Base-by-base conservation (phyloP, 805 yeast species). In the Starmerella kuoi region DNA sequence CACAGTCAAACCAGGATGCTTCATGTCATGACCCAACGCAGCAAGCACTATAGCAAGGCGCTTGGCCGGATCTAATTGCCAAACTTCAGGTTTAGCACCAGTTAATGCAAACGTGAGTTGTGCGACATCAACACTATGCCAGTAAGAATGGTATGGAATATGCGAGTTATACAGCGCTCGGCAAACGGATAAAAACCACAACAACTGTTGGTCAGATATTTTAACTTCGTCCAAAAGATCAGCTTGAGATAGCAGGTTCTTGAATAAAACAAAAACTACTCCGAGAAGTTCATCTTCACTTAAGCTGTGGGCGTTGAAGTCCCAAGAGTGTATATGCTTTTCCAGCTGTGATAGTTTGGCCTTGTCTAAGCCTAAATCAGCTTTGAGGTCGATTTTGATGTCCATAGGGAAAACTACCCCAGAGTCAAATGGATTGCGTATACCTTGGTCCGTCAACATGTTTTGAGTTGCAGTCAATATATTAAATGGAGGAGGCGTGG, bases 1-100 rank as follows among this genome's bases (percentile, higher is more conserved):
- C 59, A 85, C 84, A 12, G 94, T 85, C n/a, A 86, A 75, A 2
- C 97, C 98, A 0, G 97, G 97, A 61, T 91, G 98, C 19, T 95
- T 94, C 25, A 83, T 76, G 60, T 91, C 98, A 63, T 91, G 98
- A 40, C 97, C 97, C 33, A 87, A 63, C 1, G 95, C 91, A 0
- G 95, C 82, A 11, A 87, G 65, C 26, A 83, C 68, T 22, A 85
- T 61, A 1, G 80, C 73, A 36, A 81, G 62, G 2, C 70, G 66
- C 51, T 79, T 79, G 24, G 57, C 53, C 42, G 62, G 68, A 17
- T n/a, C 4, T 17, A 38, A 32, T 5, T 31, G 21, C 46, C 44
- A 39, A 17, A 18, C 31, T n/a, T 24, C 14, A 12, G 35, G 26
- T 26, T 32, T 19, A 31, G 24, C 26, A 23, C 27, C 17, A 18